Percentiles rank a stretch among this genome's conserved stretches.
Evolutionary conservation across 192 early-diverging fungal genomes (phyloP).

Genomic region (Umbelopsis ramanniana): DNA sequence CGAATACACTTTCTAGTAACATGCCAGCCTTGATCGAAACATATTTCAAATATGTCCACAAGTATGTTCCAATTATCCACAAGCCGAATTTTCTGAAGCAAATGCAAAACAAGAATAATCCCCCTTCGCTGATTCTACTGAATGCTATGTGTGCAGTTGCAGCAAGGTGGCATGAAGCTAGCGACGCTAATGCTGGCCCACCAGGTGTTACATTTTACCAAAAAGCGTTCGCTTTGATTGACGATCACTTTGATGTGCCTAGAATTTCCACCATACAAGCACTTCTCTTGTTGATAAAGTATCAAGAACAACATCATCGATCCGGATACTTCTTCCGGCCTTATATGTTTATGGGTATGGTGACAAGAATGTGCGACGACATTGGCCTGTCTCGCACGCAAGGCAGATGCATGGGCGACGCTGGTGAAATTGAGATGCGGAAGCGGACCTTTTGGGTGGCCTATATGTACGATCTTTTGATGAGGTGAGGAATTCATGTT

Average conservation of each 20-base stretch:
- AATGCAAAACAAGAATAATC: constrained; percentile 49
- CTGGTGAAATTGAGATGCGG: constrained; percentile 28
- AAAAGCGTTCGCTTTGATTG: constrained; percentile 40
- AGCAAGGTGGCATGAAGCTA: constrained; percentile 35
- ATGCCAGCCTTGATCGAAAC: constrained; percentile 37
- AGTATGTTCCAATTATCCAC: constrained; percentile 60
- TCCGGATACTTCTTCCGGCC: constrained; percentile 56
- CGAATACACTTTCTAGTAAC: neutral
- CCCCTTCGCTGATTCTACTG: constrained; percentile 53
- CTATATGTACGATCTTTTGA: constrained; percentile 42
- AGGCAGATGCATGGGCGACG: constrained; percentile 1
- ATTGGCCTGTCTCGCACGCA: constrained; percentile 26
- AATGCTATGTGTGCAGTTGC: constrained; percentile 61
- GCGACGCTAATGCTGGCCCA: neutral
- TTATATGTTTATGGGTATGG: constrained; percentile 47
- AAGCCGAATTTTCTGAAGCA: constrained; percentile 52
- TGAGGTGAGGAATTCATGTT: constrained; percentile 27
- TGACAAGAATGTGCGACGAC: constrained; percentile 32
- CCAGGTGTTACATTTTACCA: constrained; percentile 35
- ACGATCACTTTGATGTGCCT: constrained; percentile 55
- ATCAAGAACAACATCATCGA: constrained; percentile 51
- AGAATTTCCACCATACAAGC: constrained; percentile 58
- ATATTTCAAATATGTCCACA: constrained; percentile 58
- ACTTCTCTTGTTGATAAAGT: constrained; percentile 54
- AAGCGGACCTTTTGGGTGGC: constrained; percentile 37